phyloP scores from a whole-genome alignment of 176 grass and related monocot genomes.

The Zea mays region Zm-B73-REFERENCE-NAM-5.0 NC_050096.1:303115501-303116000 shows the following conservation, averaged over 20 bases:
- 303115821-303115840: too few species aligned
- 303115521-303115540: background rate
- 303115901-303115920: slow-evolving; percentile 4
- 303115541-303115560: background rate
- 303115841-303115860: too few species aligned
- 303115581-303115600: slow-evolving; percentile 1
- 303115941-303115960: background rate
- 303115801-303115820: too few species aligned
- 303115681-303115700: background rate
- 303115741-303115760: too few species aligned
- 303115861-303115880: too few species aligned
- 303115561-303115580: background rate
- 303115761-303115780: too few species aligned
- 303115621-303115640: background rate
- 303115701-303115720: too few species aligned
- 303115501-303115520: slow-evolving; percentile 23
- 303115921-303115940: background rate
- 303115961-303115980: background rate
- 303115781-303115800: too few species aligned
- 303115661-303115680: slow-evolving; percentile 6
- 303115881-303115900: too few species aligned
- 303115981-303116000: background rate
- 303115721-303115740: too few species aligned
- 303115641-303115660: slow-evolving; percentile 2
- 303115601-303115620: slow-evolving; percentile 20